Conservation (phyloP, 768 basidiomycete genomes). For the Tulasnella sp. region DNA sequence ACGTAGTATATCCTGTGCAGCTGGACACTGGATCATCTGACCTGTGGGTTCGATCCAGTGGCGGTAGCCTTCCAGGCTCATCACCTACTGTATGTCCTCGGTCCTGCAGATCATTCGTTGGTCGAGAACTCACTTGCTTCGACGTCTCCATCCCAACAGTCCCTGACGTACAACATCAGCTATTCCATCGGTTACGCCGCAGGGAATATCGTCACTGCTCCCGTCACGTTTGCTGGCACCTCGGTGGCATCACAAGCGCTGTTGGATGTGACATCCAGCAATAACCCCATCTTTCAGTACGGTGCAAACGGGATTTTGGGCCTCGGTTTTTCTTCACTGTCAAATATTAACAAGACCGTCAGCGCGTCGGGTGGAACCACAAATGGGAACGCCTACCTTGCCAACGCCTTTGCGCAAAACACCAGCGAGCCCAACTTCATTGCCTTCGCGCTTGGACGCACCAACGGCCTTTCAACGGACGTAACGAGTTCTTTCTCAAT, state of each 20-base stretch:
- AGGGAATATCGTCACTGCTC: conserved; percentile 51
- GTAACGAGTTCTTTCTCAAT: conserved; percentile 62
- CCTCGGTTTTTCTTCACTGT: conserved; percentile 67
- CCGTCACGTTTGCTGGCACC: conserved; percentile 61
- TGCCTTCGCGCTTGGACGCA: conserved; percentile 60
- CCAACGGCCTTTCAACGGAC: conserved; percentile 38
- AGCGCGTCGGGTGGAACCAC: conserved; percentile 45
- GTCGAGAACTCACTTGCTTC: conserved; percentile 4
- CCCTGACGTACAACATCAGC: conserved; percentile 46
- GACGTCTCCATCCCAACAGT: conserved; percentile 26
- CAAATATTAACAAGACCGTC: conserved; percentile 51
- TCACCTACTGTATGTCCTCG: conserved; percentile 25
- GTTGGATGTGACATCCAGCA: conserved; percentile 48
- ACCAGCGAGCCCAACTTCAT: conserved; percentile 67
- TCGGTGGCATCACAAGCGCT: conserved; percentile 58
- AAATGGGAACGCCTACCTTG: conserved; percentile 55
- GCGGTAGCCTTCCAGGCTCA: conserved; percentile 21
- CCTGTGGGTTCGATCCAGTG: conserved; percentile 45
- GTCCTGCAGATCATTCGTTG: conserved; percentile 2
- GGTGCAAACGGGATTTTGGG: conserved; percentile 64
- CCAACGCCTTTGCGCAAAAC: conserved; percentile 63
- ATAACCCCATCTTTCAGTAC: conserved; percentile 62
- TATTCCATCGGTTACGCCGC: conserved; percentile 75
- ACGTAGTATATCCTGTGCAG: conserved; percentile 57
- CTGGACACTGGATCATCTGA: conserved; percentile 81